Evolutionary conservation across 1,139 yeast genomes (phyloP).

Genomic region (Meyerozyma carpophila): DNA sequence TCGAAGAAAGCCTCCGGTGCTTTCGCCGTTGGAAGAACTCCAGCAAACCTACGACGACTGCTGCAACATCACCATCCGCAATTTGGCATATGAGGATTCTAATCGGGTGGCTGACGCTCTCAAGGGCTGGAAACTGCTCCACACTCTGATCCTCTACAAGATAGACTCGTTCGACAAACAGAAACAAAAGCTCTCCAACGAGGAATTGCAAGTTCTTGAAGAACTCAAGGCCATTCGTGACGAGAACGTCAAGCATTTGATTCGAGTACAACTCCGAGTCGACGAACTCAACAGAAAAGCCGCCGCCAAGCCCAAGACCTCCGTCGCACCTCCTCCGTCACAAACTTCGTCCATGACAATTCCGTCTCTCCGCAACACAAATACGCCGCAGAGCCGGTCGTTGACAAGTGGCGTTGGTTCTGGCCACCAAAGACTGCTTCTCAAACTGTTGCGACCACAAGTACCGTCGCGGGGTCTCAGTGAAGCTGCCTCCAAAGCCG

Average conservation of each 20-base stretch:
- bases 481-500: slow-evolving; percentile 39
- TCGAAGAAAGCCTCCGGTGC: slow-evolving; percentile 54
- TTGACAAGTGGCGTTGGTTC: slow-evolving; percentile 6
- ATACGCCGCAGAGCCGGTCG: slow-evolving; percentile 9
- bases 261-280: slow-evolving; percentile 36
- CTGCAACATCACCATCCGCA: slow-evolving; percentile 52
- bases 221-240: slow-evolving; percentile 48
- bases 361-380: slow-evolving; percentile 24
- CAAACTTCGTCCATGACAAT: slow-evolving; percentile 10
- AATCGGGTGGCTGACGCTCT: slow-evolving; percentile 50
- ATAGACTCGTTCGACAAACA: slow-evolving; percentile 50
- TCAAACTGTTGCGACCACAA: slow-evolving; percentile 3
- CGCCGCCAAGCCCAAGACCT: slow-evolving; percentile 1
- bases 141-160: slow-evolving; percentile 52
- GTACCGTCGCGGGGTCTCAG: slow-evolving; percentile 11
- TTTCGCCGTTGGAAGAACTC: slow-evolving; percentile 48
- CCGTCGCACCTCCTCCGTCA: background rate
- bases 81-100: slow-evolving; percentile 53
- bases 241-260: slow-evolving; percentile 45
- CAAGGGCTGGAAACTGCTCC: slow-evolving; percentile 68
- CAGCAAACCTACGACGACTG: slow-evolving; percentile 58
- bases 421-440: background rate
- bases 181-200: slow-evolving; percentile 27
- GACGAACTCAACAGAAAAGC: slow-evolving; percentile 29
- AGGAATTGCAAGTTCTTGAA: slow-evolving; percentile 37